phyloP scores from a whole-genome alignment of 306 rosid species.

The Trichosanthes truncata region DNA sequence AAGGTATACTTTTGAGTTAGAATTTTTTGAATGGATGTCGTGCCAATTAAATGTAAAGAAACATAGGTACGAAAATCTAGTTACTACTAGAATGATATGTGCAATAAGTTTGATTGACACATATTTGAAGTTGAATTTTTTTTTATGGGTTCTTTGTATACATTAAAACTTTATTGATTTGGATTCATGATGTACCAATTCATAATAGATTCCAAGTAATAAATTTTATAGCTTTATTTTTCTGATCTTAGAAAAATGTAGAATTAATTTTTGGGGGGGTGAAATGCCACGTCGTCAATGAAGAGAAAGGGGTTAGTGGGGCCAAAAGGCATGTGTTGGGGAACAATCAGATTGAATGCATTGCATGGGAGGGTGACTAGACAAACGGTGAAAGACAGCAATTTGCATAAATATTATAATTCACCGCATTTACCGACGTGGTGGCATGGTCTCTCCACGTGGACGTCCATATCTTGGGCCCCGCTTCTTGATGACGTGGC shows the following conservation, averaged over 20 bases:
- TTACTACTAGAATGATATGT: no score
- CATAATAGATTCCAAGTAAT: neutral
- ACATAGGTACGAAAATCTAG: no score
- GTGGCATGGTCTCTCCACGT: slow-evolving; percentile 3
- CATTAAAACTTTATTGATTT: neutral
- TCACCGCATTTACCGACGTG: slow-evolving; percentile 6
- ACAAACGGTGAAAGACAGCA: slow-evolving; percentile 8
- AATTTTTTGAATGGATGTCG: no score
- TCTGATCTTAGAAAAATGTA: neutral
- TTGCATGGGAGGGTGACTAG: neutral
- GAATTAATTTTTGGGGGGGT: neutral
- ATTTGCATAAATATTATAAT: neutral
- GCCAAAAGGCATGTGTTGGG: slow-evolving; percentile 2
- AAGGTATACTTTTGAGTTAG: no score
- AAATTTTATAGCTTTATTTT: neutral
- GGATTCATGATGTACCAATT: no score
- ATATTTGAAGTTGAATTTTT: no score
- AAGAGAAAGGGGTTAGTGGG: neutral
- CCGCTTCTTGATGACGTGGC: neutral
- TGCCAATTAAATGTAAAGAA: no score
- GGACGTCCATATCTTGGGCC: slow-evolving; percentile 9
- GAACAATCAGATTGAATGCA: slow-evolving; percentile 7
- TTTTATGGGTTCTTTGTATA: no score
- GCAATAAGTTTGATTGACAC: no score
- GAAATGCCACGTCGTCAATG: neutral